Evolutionary conservation across 2,329 filamentous ascomycete species (phyloP).

Genomic region (Blastomyces emzantsi): DNA sequence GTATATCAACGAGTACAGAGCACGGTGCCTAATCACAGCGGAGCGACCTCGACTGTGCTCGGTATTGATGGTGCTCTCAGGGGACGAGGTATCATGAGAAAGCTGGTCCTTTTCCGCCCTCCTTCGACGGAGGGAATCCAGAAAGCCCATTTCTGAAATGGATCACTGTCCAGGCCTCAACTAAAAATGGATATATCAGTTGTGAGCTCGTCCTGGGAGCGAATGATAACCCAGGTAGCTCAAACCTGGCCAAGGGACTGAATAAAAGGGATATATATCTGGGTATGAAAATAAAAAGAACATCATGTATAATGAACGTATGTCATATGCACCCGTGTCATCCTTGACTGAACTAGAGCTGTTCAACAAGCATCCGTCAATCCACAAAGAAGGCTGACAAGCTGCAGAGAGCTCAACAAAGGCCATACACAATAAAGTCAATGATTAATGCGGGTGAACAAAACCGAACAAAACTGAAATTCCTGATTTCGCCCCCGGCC

Average conservation of each 20-base stretch:
- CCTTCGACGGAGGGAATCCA: conserved; percentile 1
- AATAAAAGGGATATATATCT: not conserved
- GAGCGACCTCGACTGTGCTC: not conserved
- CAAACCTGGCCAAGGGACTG: not conserved
- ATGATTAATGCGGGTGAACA: not conserved
- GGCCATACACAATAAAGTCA: not conserved
- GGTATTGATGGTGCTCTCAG: not conserved
- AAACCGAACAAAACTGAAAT: not conserved
- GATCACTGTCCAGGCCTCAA: not conserved
- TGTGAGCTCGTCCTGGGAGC: not conserved
- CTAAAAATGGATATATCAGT: not conserved
- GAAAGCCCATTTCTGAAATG: not conserved
- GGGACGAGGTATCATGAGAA: not conserved
- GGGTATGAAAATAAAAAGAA: not conserved
- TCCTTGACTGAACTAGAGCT: not conserved
- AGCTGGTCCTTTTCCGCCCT: not conserved
- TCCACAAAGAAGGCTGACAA: not conserved
- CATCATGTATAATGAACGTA: not conserved
- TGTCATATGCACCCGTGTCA: not conserved
- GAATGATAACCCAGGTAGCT: not conserved
- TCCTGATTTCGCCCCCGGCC: not conserved
- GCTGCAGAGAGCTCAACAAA: not conserved
- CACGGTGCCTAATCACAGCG: conserved; percentile 43
- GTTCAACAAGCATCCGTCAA: not conserved
- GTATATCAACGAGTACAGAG: conserved; percentile 60